phyloP scores from a whole-genome alignment of 371 early-diverging fungal species.

The Dinochytrium kinnereticum region DNA sequence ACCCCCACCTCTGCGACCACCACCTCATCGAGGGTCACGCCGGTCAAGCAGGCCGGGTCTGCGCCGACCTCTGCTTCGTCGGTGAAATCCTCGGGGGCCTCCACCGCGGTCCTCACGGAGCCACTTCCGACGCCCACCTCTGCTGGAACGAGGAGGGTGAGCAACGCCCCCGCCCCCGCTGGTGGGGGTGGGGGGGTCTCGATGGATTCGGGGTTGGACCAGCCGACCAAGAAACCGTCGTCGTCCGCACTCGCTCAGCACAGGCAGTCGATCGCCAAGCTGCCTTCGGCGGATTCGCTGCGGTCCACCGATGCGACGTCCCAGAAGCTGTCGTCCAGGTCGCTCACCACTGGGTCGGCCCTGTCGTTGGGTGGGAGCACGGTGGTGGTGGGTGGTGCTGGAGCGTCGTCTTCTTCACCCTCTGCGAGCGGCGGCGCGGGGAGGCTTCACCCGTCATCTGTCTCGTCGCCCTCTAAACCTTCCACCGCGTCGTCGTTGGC shows the following conservation, averaged over 20 bases:
- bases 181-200: neutral
- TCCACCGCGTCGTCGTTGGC: neutral
- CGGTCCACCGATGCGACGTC: neutral
- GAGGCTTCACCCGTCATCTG: neutral
- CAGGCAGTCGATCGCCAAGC: neutral
- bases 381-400: no score
- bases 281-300: neutral
- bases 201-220: neutral
- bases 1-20: neutral
- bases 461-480: neutral
- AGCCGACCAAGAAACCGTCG: neutral
- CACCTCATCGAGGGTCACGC: neutral
- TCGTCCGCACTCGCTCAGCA: neutral
- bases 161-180: neutral
- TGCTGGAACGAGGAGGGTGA: neutral
- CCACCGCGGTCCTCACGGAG: conserved; percentile 8
- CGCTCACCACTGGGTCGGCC: neutral
- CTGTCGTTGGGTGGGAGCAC: neutral
- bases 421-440: neutral
- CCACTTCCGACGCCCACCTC: neutral
- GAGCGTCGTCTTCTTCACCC: no score
- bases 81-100: neutral
- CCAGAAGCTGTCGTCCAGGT: neutral
- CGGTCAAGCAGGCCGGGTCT: neutral
- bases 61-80: neutral